Conservation (phyloP, 2,329 filamentous ascomycete species). For the Fusarium chuoi region DNA sequence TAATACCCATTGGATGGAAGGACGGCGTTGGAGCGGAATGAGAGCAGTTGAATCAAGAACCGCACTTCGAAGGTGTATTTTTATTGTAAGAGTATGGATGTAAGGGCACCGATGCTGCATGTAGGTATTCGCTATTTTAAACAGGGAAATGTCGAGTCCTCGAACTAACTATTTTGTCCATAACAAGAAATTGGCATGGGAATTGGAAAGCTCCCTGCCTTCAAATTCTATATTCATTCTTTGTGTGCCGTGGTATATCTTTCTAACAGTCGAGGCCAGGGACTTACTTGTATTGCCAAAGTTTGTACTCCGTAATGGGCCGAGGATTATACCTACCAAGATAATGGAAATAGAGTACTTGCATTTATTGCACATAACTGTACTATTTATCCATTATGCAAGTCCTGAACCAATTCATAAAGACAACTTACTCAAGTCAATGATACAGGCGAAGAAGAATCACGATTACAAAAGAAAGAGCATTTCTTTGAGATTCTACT, state of each 20-base stretch:
- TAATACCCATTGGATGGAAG: slow-evolving; percentile 88
- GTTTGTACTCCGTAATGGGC: too few species aligned
- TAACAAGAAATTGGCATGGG: neutral
- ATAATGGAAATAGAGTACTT: neutral
- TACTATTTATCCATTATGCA: too few species aligned
- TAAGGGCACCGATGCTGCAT: neutral
- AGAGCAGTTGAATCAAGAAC: neutral
- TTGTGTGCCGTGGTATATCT: neutral
- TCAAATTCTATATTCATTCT: neutral
- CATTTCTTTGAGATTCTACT: neutral
- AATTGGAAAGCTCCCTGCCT: neutral
- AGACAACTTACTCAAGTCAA: too few species aligned
- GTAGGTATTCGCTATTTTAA: neutral
- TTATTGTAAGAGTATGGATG: slow-evolving; percentile 14
- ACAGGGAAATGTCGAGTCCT: neutral
- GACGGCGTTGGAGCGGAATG: slow-evolving; percentile 62
- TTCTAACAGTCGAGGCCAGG: neutral
- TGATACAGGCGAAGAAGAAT: too few species aligned
- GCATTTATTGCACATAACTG: too few species aligned
- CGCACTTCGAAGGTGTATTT: slow-evolving; percentile 2
- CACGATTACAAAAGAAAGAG: too few species aligned
- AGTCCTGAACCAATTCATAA: too few species aligned
- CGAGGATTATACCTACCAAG: too few species aligned
- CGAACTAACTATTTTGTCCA: neutral
- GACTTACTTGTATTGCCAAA: neutral